These are phyloP conservation scores for Cyberlindnera mycetangii DNA, from an alignment of 805 yeast genomes.

Conservation along the genomic window DNA sequence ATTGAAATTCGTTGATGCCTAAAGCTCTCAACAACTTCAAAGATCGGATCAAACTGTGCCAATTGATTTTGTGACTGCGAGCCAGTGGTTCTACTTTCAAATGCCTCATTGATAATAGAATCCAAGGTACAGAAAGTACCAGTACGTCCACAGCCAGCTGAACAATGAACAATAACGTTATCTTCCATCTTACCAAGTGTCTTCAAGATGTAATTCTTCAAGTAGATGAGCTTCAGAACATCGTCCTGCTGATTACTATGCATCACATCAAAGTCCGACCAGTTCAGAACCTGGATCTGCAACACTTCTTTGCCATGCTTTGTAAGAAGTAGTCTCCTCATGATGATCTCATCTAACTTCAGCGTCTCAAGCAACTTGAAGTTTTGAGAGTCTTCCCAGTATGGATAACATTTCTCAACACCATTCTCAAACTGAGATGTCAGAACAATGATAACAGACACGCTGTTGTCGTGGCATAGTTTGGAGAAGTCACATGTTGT, in stretches of 20 bases:
- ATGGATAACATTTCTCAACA: constrained; percentile 76
- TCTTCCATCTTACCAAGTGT: constrained; percentile 18
- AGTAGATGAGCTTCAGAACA: constrained; percentile 49
- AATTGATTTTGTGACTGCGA: neutral
- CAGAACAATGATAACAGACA: constrained; percentile 68
- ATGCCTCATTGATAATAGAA: constrained; percentile 42
- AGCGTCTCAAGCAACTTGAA: constrained; percentile 14
- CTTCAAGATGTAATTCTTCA: constrained; percentile 43
- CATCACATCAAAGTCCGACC: constrained; percentile 82
- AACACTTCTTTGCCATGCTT: constrained; percentile 44
- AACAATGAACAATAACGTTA: constrained; percentile 74
- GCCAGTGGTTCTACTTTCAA: constrained; percentile 2
- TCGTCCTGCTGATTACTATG: constrained; percentile 45
- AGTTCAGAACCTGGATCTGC: constrained; percentile 73
- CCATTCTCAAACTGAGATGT: constrained; percentile 76
- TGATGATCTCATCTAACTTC: constrained; percentile 26
- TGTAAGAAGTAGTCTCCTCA: constrained; percentile 40
- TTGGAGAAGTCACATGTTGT: constrained; percentile 87
- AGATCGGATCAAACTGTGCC: constrained; percentile 49
- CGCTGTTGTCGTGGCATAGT: constrained; percentile 59
- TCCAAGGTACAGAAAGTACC: constrained; percentile 84
- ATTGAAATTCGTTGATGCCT: constrained; percentile 75
- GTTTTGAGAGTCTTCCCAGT: constrained; percentile 67
- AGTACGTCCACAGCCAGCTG: constrained; percentile 97
- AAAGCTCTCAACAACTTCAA: constrained; percentile 59